These are phyloP conservation scores for Neofusicoccum laricinum DNA, from an alignment of 2,329 filamentous ascomycete genomes.

Conservation along the genomic window DNA sequence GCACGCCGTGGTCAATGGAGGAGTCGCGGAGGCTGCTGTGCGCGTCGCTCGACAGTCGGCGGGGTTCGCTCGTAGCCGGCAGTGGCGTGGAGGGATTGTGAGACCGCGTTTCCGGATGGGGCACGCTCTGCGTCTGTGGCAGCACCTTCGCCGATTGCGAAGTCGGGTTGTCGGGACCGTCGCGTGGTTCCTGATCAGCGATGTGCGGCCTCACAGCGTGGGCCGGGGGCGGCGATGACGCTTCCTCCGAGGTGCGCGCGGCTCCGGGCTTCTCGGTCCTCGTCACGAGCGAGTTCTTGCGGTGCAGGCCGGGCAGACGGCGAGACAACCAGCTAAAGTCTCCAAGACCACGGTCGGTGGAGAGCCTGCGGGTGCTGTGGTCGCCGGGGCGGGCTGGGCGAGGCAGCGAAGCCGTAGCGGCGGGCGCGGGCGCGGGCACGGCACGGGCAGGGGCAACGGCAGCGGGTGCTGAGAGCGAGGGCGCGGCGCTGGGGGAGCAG, in stretches of 20 bases:
- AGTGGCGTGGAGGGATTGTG: constrained; percentile 18
- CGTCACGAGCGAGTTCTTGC: neutral
- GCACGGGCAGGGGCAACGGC: constrained; percentile 10
- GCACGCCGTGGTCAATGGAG: constrained; percentile 18
- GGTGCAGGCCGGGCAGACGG: constrained; percentile 11
- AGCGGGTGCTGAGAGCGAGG: constrained; percentile 16
- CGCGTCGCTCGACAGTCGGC: constrained; percentile 22
- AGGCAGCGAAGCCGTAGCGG: constrained; percentile 13
- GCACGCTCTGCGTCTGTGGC: constrained; percentile 19
- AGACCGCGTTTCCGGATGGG: constrained; percentile 18
- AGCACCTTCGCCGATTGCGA: constrained; percentile 17
- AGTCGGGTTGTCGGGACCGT: constrained; percentile 20
- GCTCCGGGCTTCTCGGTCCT: constrained; percentile 6
- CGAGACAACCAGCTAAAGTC: constrained; percentile 11
- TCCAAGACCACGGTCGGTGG: constrained; percentile 11
- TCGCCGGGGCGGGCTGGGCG: constrained; percentile 4
- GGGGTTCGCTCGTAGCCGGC: constrained; percentile 22
- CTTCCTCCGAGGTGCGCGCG: neutral
- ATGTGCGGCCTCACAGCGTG: neutral
- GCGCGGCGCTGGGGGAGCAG: neutral
- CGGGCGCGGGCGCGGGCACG: constrained; percentile 15
- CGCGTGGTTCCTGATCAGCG: constrained; percentile 18
- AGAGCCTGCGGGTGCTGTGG: neutral
- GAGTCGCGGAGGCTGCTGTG: constrained; percentile 17
- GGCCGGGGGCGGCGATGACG: constrained; percentile 8